phyloP scores from a whole-genome alignment of 768 basidiomycete species.

The Tulasnella sp. region DNA sequence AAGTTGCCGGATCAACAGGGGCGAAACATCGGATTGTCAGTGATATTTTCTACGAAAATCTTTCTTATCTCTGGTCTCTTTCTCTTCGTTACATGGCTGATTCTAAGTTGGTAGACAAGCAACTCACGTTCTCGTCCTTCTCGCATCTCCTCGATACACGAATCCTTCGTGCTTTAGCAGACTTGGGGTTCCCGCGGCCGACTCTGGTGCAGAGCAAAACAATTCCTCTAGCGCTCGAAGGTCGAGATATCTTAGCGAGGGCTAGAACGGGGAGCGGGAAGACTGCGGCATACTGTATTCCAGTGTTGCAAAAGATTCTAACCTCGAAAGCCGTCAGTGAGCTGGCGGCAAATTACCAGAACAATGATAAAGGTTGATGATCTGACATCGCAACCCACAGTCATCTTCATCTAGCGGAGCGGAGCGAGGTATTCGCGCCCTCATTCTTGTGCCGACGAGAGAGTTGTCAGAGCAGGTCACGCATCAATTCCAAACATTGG shows the following conservation, averaged over 20 bases:
- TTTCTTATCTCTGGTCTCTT: neutral
- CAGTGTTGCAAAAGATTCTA: slow-evolving; percentile 79
- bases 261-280: slow-evolving; percentile 96
- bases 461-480: slow-evolving; percentile 90
- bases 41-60: neutral
- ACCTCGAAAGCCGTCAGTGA: slow-evolving; percentile 61
- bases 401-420: slow-evolving; percentile 9
- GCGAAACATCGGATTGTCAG: neutral
- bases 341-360: slow-evolving; percentile 9
- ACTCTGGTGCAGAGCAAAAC: slow-evolving; percentile 87
- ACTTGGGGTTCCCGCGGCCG: slow-evolving; percentile 79
- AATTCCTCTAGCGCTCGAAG: slow-evolving; percentile 84
- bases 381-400: neutral
- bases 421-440: slow-evolving; percentile 52
- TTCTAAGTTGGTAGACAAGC: slow-evolving; percentile 1
- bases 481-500: slow-evolving; percentile 48
- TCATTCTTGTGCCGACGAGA: slow-evolving; percentile 81
- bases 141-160: slow-evolving; percentile 74
- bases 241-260: slow-evolving; percentile 81
- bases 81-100: slow-evolving; percentile 1
- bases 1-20: no score
- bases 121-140: slow-evolving; percentile 36
- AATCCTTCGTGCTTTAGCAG: slow-evolving; percentile 78
- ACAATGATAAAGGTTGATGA: neutral
- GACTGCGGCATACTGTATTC: slow-evolving; percentile 91